A percentile compares a stretch with the other conserved stretches of the same genome.
Conservation (phyloP, 139 green algal genomes). For the Closterium sp. region DNA sequence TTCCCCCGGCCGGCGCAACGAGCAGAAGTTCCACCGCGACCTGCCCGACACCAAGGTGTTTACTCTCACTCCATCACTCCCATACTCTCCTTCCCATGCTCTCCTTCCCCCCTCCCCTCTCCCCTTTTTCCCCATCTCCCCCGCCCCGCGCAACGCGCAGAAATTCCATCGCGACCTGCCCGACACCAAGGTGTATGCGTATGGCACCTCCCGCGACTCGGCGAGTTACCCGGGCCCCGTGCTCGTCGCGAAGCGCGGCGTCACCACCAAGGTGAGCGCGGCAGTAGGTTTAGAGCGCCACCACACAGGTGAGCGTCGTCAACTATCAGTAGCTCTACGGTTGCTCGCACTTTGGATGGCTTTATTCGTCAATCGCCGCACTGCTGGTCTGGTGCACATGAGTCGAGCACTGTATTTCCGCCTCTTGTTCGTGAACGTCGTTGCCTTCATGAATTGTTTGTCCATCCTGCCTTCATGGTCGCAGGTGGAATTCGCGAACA, state of each 20-base stretch:
- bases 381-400: too few relatives aligned
- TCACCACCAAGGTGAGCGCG: constrained; percentile 11
- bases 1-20: too few relatives aligned
- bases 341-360: too few relatives aligned
- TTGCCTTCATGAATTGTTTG: too few relatives aligned
- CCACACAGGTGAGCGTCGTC: background rate
- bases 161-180: background rate
- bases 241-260: background rate
- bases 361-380: too few relatives aligned
- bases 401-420: too few relatives aligned
- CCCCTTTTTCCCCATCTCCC: background rate
- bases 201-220: background rate
- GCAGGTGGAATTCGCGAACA: constrained; percentile 19
- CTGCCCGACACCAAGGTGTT: too few relatives aligned
- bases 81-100: too few relatives aligned
- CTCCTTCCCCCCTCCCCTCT: background rate
- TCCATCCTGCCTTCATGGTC: background rate
- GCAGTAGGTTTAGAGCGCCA: background rate
- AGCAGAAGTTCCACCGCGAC: too few relatives aligned
- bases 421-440: too few relatives aligned
- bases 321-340: too few relatives aligned
- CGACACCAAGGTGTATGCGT: constrained; percentile 13
- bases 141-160: background rate
- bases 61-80: too few relatives aligned
- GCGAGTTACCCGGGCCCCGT: constrained; percentile 2